A percentile compares a stretch with the other conserved stretches of the same genome.
Conservation (phyloP, 2,329 filamentous ascomycete species). For the Exserohilum rostratum region DNA sequence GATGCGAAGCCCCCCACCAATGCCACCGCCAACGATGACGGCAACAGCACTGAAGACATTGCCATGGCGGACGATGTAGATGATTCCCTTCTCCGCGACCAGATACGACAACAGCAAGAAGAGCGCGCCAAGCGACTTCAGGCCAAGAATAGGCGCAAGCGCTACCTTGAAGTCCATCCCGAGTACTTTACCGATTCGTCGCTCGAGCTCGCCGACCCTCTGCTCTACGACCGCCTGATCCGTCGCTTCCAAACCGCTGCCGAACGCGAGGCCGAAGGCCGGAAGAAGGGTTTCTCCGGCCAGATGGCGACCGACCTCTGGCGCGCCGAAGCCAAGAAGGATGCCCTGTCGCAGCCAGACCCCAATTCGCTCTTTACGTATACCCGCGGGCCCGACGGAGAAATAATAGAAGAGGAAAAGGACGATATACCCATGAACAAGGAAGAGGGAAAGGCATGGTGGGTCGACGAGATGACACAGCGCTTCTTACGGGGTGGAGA, state of each 20-base stretch:
- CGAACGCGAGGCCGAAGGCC: conserved; percentile 76
- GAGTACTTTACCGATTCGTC: conserved; percentile 69
- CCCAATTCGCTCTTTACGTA: conserved; percentile 59
- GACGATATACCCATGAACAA: conserved; percentile 64
- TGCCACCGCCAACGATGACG: conserved; percentile 1
- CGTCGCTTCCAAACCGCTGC: conserved; percentile 74
- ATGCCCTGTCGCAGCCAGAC: conserved; percentile 62
- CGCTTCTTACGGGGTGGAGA: conserved; percentile 79
- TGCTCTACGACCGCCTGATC: conserved; percentile 81
- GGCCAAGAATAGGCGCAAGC: conserved; percentile 76
- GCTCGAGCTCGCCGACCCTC: conserved; percentile 72
- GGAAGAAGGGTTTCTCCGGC: conserved; percentile 77
- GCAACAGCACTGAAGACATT: conserved; percentile 15
- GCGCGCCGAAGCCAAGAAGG: conserved; percentile 77
- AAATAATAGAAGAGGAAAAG: conserved; percentile 64
- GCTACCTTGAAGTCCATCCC: conserved; percentile 74
- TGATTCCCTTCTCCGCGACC: conserved; percentile 16
- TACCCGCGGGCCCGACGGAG: conserved; percentile 58
- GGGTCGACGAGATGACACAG: conserved; percentile 73
- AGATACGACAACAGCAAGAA: conserved; percentile 22
- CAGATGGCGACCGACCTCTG: conserved; percentile 78
- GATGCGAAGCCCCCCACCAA: conserved; percentile 8
- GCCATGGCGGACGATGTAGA: conserved; percentile 22
- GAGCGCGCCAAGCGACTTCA: conserved; percentile 52
- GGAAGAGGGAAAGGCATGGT: conserved; percentile 71